Conservation (phyloP, 768 basidiomycete species). For the Cyathus striatus region DNA sequence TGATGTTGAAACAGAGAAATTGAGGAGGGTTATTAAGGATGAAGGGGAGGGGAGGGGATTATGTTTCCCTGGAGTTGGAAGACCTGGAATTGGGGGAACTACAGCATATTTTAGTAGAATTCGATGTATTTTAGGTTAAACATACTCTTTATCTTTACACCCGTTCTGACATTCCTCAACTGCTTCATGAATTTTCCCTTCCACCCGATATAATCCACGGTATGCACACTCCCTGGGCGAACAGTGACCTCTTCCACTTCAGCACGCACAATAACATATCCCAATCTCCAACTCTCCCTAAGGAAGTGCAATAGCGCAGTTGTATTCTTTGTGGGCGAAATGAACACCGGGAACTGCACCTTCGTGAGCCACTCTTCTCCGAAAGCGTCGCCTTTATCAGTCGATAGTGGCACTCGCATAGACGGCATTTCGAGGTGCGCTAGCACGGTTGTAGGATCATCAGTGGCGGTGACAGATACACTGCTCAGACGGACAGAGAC, state of each 20-base stretch:
- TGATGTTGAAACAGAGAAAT: slow-evolving; percentile 40
- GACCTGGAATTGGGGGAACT: slow-evolving; percentile 65
- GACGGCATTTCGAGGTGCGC: slow-evolving; percentile 41
- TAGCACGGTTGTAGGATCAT: slow-evolving; percentile 35
- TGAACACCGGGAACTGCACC: slow-evolving; percentile 43
- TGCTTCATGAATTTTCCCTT: too few relatives aligned
- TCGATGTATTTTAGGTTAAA: slow-evolving; percentile 3
- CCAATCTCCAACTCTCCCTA: slow-evolving; percentile 53
- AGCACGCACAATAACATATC: slow-evolving; percentile 38
- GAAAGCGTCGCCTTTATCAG: slow-evolving; percentile 42
- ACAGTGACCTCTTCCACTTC: slow-evolving; percentile 38
- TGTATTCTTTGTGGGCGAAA: slow-evolving; percentile 50
- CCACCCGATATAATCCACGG: too few relatives aligned
- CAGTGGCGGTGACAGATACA: slow-evolving; percentile 41
- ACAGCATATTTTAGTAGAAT: slow-evolving; percentile 7
- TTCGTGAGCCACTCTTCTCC: slow-evolving; percentile 56
- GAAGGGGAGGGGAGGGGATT: slow-evolving; percentile 50
- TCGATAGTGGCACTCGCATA: slow-evolving; percentile 51
- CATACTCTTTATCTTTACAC: slow-evolving; percentile 52
- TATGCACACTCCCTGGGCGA: too few relatives aligned
- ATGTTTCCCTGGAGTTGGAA: slow-evolving; percentile 53
- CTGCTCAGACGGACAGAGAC: slow-evolving; percentile 53
- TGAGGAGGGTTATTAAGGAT: slow-evolving; percentile 54
- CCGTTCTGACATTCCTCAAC: slow-evolving; percentile 42
- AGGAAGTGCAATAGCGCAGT: slow-evolving; percentile 45